Evolutionary conservation across 1,284 basidiomycete genomes (phyloP), one percentile per base, ranked within the genome.

Genomic region (Puccinia polysora): DNA sequence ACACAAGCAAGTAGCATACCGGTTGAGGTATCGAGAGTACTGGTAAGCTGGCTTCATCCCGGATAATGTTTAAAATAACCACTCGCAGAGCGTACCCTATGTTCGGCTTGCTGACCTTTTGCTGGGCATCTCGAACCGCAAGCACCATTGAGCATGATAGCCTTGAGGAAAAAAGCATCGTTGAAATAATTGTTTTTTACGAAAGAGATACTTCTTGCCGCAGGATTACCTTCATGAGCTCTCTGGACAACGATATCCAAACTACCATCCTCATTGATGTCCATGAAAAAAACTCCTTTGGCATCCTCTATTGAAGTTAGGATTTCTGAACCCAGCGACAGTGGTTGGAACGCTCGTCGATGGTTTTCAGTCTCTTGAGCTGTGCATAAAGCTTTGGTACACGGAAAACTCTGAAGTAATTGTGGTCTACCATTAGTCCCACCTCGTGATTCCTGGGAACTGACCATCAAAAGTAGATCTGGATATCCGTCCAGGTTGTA

Each of bases 101-200:
- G 92, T 72, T 80, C 82, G 71, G 82, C 81, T 0, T 86, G 86
- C 2, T 85, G 84, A 73, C 88, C 86, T 3, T 82, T 77, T 0
- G 82, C 80, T 47, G 85, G 84, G 76, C 92, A 96, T 81, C 86
- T 86, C 0, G 88, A 88, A 65, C 87, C 84, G 77, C 95, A 98
- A 0, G 92, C 95, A 12, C 93, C 93, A 77, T 97, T 97, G 40
- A 97, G 81, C 1, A 96, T 91, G 92, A 95, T 89, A 0, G 93
- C 90, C 79, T 97, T 97, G 73, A 98, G 84, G 85, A 98, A 98
- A 83, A 99, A 99, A 0, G 96, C 94, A 77, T 99, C 96, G 78
- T 94, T 93, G 79, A 96, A 98, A 78, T 93, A 92, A 81, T 97
- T 97, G 80, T 99, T 98, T 81, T 96, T 92, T 49, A 98, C 83